phyloP scores from a whole-genome alignment of 2,329 filamentous ascomycete genomes.

The Claviceps africana region DNA sequence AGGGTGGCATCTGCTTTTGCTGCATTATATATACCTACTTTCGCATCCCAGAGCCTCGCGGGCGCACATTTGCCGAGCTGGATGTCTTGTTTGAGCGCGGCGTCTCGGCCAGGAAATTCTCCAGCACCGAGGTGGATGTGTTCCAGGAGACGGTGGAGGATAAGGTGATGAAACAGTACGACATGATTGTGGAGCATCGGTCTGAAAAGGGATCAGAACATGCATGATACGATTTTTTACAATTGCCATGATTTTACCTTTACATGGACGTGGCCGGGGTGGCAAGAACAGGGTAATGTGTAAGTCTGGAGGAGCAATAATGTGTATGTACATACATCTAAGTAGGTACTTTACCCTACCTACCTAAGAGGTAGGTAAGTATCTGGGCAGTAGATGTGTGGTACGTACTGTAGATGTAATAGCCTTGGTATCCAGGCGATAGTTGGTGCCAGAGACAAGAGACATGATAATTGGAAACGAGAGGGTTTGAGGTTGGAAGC shows the following conservation, averaged over 20 bases:
- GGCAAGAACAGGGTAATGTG: too few relatives aligned
- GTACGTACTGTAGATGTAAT: too few relatives aligned
- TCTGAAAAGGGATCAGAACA: constrained; percentile 5
- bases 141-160: constrained; percentile 37
- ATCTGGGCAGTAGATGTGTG: too few relatives aligned
- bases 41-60: constrained; percentile 55
- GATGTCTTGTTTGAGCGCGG: constrained; percentile 70
- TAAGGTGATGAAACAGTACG: constrained; percentile 34
- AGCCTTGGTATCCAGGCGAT: too few relatives aligned
- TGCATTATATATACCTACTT: constrained; percentile 61
- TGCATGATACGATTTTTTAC: not conserved
- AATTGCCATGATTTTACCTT: not conserved
- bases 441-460: too few relatives aligned
- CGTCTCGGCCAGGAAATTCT: constrained; percentile 60
- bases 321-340: too few relatives aligned
- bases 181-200: constrained; percentile 18
- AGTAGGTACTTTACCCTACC: too few relatives aligned
- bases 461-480: too few relatives aligned
- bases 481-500: too few relatives aligned
- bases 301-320: too few relatives aligned
- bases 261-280: too few relatives aligned
- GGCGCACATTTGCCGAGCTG: constrained; percentile 72
- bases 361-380: too few relatives aligned
- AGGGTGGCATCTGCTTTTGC: constrained; percentile 61
- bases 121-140: constrained; percentile 40